phyloP scores from a whole-genome alignment of 306 rosid species.

The Cicer yamashitae region DNA sequence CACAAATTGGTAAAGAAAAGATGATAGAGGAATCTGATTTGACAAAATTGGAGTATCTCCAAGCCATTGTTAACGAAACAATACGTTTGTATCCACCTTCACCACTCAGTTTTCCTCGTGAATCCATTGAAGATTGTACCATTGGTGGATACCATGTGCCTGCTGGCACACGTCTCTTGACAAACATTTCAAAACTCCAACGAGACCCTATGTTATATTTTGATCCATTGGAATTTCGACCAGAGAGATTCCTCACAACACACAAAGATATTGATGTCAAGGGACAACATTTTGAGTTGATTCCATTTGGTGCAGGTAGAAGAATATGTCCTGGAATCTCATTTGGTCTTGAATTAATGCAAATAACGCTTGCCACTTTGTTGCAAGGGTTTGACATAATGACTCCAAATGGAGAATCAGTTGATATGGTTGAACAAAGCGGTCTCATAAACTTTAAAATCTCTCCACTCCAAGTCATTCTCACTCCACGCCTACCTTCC shows the following conservation, averaged over 20 bases:
- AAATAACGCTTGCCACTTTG: conserved; percentile 36
- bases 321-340: conserved; percentile 44
- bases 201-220: conserved; percentile 23
- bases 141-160: conserved; percentile 54
- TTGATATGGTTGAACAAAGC: conserved; percentile 38
- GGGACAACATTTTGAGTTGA: conserved; percentile 39
- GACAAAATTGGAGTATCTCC: conserved; percentile 47
- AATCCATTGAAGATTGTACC: conserved; percentile 53
- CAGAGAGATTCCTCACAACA: conserved; percentile 44
- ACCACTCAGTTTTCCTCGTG: conserved; percentile 48
- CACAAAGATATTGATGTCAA: conserved; percentile 16
- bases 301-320: conserved; percentile 45
- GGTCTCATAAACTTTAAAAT: conserved; percentile 36
- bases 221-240: conserved; percentile 27
- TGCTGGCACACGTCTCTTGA: conserved; percentile 52
- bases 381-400: conserved; percentile 43
- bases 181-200: conserved; percentile 57
- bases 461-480: conserved; percentile 43
- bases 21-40: conserved; percentile 47
- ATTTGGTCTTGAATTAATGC: conserved; percentile 18
- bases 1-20: conserved; percentile 21
- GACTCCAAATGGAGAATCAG: not conserved
- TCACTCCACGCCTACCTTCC: conserved; percentile 23
- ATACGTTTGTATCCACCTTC: conserved; percentile 59
- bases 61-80: conserved; percentile 61